phyloP scores from a whole-genome alignment of 768 basidiomycete species.

The Russula sp. region DNA sequence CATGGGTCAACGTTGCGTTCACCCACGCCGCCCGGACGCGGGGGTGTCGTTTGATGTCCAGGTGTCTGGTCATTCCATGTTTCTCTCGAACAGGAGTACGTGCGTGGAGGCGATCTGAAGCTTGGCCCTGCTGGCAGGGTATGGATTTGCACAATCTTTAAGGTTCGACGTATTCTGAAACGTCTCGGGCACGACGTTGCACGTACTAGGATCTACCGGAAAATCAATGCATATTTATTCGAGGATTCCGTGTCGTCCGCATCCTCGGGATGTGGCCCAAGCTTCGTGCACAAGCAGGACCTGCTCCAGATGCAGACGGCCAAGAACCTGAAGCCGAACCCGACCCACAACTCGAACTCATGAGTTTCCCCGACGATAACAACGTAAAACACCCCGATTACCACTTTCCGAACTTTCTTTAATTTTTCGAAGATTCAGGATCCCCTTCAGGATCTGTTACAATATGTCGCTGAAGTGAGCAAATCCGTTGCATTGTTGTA shows the following conservation, averaged over 20 bases:
- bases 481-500: background rate
- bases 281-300: background rate
- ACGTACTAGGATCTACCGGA: background rate
- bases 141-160: background rate
- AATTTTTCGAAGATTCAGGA: background rate
- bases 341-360: background rate
- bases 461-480: background rate
- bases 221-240: conserved; percentile 1
- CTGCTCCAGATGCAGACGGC: background rate
- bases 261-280: background rate
- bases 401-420: background rate
- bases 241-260: background rate
- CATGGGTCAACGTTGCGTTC: background rate
- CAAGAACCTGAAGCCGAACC: background rate
- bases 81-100: background rate
- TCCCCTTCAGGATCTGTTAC: background rate
- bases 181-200: background rate
- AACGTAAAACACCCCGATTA: background rate
- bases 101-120: background rate
- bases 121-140: background rate
- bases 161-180: background rate
- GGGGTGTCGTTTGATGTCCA: background rate
- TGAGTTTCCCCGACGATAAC: background rate
- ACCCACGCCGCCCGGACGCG: background rate
- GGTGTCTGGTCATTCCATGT: background rate